These are phyloP conservation scores for Eudorina sp. DNA, from an alignment of 139 green algal species.

Conservation along the genomic window DNA sequence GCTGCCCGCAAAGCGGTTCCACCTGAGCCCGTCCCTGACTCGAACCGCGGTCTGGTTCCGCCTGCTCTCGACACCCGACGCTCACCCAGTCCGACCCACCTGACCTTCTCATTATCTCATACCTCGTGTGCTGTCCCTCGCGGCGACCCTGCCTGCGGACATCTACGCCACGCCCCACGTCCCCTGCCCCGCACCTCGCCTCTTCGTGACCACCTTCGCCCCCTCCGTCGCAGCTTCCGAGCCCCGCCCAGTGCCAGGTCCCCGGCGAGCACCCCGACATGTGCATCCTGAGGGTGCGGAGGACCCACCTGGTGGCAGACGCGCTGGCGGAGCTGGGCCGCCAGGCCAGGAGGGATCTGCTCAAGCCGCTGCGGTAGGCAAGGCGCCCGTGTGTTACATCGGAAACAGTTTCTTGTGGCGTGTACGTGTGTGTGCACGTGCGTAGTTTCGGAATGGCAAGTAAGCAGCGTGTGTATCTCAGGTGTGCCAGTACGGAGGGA, in stretches of 20 bases:
- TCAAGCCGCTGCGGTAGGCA: slow-evolving; percentile 86
- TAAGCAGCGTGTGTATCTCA: not conserved
- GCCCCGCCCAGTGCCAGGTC: slow-evolving; percentile 64
- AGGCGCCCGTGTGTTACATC: not conserved
- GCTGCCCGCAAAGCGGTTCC: too few species aligned
- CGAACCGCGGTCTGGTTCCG: too few species aligned
- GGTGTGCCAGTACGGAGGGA: too few species aligned
- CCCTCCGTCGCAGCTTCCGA: slow-evolving; percentile 54
- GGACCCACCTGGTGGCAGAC: slow-evolving; percentile 91
- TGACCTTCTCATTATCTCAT: too few species aligned
- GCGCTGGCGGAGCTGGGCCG: slow-evolving; percentile 90
- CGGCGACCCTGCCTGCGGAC: too few species aligned
- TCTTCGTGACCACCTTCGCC: too few species aligned
- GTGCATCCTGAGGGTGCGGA: slow-evolving; percentile 91
- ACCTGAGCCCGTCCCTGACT: too few species aligned
- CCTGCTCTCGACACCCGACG: too few species aligned
- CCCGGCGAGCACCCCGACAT: slow-evolving; percentile 87
- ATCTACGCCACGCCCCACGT: too few species aligned
- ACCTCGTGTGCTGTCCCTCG: too few species aligned
- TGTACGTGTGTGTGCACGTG: not conserved
- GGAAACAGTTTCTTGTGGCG: not conserved
- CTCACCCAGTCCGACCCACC: too few species aligned
- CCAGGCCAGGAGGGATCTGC: slow-evolving; percentile 80
- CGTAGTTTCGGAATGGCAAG: not conserved
- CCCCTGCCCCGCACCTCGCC: too few species aligned